A percentile compares a stretch with the other conserved stretches of the same genome.
Conservation (phyloP, 768 basidiomycete species). For the Podaxis mareebaensis region DNA sequence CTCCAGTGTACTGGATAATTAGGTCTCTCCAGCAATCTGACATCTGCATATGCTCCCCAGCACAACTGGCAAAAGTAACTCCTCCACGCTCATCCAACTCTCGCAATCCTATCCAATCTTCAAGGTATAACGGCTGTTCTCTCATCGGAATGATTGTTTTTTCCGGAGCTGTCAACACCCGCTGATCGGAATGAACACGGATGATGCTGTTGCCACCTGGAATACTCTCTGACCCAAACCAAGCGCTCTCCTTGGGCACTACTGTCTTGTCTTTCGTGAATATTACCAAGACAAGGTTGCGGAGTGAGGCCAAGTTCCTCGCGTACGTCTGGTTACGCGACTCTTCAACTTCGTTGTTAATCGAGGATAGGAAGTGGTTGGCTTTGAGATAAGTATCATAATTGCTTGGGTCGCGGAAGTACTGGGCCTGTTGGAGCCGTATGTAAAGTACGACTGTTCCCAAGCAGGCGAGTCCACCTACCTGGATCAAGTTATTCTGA, state of each 20-base stretch:
- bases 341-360: constrained; percentile 75
- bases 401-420: constrained; percentile 74
- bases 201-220: constrained; percentile 29
- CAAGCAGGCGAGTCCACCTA: constrained; percentile 25
- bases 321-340: constrained; percentile 61
- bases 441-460: background rate
- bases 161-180: background rate
- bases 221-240: constrained; percentile 76
- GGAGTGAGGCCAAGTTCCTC: constrained; percentile 57
- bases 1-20: constrained; percentile 43
- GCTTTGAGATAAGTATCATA: constrained; percentile 56
- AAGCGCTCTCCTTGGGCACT: constrained; percentile 81
- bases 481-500: constrained; percentile 75
- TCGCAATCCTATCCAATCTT: constrained; percentile 83
- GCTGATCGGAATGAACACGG: constrained; percentile 2
- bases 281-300: constrained; percentile 69
- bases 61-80: constrained; percentile 61
- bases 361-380: constrained; percentile 67
- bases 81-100: constrained; percentile 65
- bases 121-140: constrained; percentile 66
- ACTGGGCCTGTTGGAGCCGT: constrained; percentile 64
- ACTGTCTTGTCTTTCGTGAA: constrained; percentile 77
- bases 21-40: constrained; percentile 60
- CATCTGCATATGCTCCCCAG: constrained; percentile 78
- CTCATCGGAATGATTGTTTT: constrained; percentile 65